Conservation (phyloP, 768 basidiomycete species). For the Boletus tylopilopsis region DNA sequence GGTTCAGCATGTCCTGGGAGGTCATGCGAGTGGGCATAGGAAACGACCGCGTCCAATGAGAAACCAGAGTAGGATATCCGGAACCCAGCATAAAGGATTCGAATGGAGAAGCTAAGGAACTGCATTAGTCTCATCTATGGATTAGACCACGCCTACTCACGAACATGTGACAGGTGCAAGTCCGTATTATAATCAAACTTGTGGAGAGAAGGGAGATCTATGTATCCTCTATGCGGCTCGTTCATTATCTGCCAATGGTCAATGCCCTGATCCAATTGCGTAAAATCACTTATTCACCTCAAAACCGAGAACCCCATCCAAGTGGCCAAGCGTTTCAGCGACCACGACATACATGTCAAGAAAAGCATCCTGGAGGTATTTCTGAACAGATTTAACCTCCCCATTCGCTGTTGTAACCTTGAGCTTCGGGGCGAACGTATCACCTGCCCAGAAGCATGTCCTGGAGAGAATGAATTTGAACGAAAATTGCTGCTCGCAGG, state of each 20-base stretch:
- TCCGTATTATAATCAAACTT: conserved; percentile 93
- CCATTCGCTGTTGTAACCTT: conserved; percentile 45
- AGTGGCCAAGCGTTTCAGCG: conserved; percentile 61
- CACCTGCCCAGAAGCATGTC: conserved; percentile 92
- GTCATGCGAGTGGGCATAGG: conserved; percentile 80
- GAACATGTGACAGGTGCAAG: conserved; percentile 76
- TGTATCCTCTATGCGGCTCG: conserved; percentile 92
- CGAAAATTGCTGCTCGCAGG: neutral
- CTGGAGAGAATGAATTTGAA: conserved; percentile 33
- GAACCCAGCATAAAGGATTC: conserved; percentile 92
- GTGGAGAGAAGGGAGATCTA: conserved; percentile 76
- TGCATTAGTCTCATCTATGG: neutral
- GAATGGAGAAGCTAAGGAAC: conserved; percentile 64
- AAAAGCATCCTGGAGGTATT: conserved; percentile 80
- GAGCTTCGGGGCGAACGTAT: conserved; percentile 78
- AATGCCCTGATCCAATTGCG: neutral
- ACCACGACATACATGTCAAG: conserved; percentile 72
- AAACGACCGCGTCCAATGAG: conserved; percentile 80
- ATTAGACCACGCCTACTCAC: conserved; percentile 41
- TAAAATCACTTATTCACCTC: conserved; percentile 50
- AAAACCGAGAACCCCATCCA: conserved; percentile 84
- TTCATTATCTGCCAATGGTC: conserved; percentile 69
- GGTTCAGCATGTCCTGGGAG: conserved; percentile 56
- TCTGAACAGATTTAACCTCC: conserved; percentile 62
- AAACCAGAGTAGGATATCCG: conserved; percentile 78